Evolutionary conservation across 2,329 filamentous ascomycete species (phyloP), one percentile per base, ranked within the genome.

Genomic region (Trichoderma simmonsii): DNA sequence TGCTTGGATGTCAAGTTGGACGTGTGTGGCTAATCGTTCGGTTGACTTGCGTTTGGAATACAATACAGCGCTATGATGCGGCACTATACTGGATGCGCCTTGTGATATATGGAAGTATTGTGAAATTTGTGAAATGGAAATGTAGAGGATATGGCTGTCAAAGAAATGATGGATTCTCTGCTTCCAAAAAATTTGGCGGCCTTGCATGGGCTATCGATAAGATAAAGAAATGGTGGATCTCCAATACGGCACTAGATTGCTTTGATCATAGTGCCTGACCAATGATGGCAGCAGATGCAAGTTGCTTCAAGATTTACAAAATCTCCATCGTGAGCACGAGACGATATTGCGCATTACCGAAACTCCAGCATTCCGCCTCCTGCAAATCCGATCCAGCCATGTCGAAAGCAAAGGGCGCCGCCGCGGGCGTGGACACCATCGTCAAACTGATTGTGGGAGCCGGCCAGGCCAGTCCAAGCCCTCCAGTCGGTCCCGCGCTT

Each of bases 371-470:
- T 70, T 68, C 26, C 66, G 56, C 62, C 72, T 43, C 71, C 59
- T 72, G 63, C 69, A 66, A 73, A 72, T 74, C 71, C 70, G 72
- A 72, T 70, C 71, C 73, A 75, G 80, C 73, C 70, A 90, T 90
- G 88, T 89, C 88, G 34, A 89, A 87, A 77, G 80, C 81, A 73
- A 76, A 81, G 81, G 78, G 79, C 72, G 82, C 80, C 51, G 79
- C 80, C 57, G 79, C 79, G 70, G 82, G 75, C 39, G 81, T 83
- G 54, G 88, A 97, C 79, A 90, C 93, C 83, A 91, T 98, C 73
- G 95, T 99, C 81, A 99, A 98, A 86, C 89, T 99, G 82, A 97
- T 99, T 76, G 96, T 99, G 74, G 96, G 95, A 78, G 96, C 96
- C 71, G 96, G 96, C 30, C 94, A 98, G 83, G 96, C 96, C 73